A percentile compares a stretch with the other conserved stretches of the same genome.
phyloP scores from a whole-genome alignment of 352 stramenopile species.

The Pythium coloratum region DNA sequence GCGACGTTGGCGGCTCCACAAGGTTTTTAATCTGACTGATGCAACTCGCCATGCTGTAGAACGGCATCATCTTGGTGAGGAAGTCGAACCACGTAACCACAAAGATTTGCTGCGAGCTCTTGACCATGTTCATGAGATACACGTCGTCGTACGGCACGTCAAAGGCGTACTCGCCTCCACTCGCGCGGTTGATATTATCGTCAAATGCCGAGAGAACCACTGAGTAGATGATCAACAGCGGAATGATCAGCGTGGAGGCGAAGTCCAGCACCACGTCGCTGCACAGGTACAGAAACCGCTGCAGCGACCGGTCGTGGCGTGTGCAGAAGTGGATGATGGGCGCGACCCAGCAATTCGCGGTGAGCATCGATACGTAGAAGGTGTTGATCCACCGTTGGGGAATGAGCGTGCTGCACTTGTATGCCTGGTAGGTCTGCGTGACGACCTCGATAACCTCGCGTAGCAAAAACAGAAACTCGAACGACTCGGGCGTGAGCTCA shows the following conservation, averaged over 20 bases:
- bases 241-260: conserved; percentile 17
- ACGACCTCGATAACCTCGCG: conserved; percentile 21
- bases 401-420: conserved; percentile 25
- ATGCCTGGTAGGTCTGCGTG: conserved; percentile 25
- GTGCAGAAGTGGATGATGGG: conserved; percentile 18
- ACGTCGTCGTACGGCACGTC: conserved; percentile 24
- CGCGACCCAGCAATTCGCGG: conserved; percentile 25
- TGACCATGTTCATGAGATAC: conserved; percentile 20
- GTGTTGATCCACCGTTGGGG: conserved; percentile 21
- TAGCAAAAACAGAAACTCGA: conserved; percentile 17
- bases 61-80: conserved; percentile 26
- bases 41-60: conserved; percentile 21
- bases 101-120: conserved; percentile 22
- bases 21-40: conserved; percentile 11
- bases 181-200: not conserved
- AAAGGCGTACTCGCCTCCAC: conserved; percentile 22
- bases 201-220: conserved; percentile 1
- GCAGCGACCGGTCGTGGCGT: not conserved
- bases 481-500: conserved; percentile 4
- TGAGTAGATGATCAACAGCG: conserved; percentile 18
- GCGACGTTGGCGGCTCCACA: not conserved
- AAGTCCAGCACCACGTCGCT: conserved; percentile 26
- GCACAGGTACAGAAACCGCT: conserved; percentile 26
- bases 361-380: conserved; percentile 19
- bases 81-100: conserved; percentile 27